phyloP scores from a whole-genome alignment of 148 eudicot genomes.

The Fagopyrum homotropicum region DNA sequence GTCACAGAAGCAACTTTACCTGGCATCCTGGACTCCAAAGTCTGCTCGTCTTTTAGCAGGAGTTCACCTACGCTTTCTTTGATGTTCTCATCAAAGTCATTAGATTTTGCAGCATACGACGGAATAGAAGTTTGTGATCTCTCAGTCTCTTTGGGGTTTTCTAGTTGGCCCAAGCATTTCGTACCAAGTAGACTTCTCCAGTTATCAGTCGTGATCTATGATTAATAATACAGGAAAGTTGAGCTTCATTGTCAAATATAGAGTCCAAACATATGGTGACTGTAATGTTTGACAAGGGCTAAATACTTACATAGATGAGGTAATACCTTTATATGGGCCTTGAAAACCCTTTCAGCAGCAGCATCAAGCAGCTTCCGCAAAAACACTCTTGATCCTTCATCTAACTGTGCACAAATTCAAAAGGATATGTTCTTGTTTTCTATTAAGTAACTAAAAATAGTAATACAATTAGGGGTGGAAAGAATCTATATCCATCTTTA shows the following conservation, averaged over 20 bases:
- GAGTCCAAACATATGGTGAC: background rate
- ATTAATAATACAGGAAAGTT: background rate
- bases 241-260: background rate
- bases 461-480: background rate
- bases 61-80: background rate
- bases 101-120: background rate
- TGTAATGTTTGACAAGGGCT: background rate
- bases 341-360: constrained; percentile 5
- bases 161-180: background rate
- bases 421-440: background rate
- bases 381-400: background rate
- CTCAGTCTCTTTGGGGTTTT: background rate
- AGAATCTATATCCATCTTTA: too few relatives aligned
- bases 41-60: background rate
- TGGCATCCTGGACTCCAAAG: background rate
- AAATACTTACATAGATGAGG: background rate
- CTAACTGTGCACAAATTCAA: background rate
- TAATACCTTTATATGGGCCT: background rate
- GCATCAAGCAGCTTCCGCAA: constrained; percentile 1
- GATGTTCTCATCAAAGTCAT: background rate
- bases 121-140: background rate
- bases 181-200: constrained; percentile 7
- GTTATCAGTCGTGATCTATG: background rate
- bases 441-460: background rate
- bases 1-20: background rate